These are phyloP conservation scores for Colletotrichum euphorbiae DNA, from an alignment of 2,329 filamentous ascomycete genomes.

Conservation along the genomic window DNA sequence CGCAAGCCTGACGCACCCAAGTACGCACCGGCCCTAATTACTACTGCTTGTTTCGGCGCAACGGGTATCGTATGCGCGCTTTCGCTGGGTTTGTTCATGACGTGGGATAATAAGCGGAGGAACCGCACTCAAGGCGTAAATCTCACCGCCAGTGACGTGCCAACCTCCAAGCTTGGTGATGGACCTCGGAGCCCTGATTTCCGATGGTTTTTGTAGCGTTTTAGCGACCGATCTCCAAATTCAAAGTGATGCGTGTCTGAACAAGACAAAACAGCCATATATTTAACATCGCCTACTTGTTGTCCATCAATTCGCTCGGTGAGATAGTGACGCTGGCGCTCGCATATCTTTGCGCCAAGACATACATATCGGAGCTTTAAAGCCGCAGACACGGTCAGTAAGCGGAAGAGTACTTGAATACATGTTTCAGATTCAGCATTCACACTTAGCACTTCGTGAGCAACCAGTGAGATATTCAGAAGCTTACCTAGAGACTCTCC, in stretches of 20 bases:
- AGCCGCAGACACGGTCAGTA: not conserved
- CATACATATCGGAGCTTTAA: not conserved
- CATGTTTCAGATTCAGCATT: no score
- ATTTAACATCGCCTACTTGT: no score
- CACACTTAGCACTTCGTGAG: no score
- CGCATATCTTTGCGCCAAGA: no score
- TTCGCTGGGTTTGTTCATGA: slow-evolving; percentile 58
- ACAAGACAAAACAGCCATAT: no score
- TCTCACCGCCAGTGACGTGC: slow-evolving; percentile 58
- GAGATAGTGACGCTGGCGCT: no score
- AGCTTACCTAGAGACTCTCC: no score
- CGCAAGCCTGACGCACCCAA: slow-evolving; percentile 71
- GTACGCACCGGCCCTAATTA: slow-evolving; percentile 74
- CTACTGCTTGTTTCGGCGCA: slow-evolving; percentile 73
- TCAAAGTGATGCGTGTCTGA: not conserved
- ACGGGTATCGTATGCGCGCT: slow-evolving; percentile 58
- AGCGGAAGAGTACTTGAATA: no score
- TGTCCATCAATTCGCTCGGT: no score
- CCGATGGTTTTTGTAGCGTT: slow-evolving; percentile 59
- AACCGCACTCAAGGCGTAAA: slow-evolving; percentile 65
- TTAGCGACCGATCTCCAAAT: not conserved
- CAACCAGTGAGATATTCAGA: no score
- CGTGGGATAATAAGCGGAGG: slow-evolving; percentile 63
- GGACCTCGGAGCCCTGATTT: slow-evolving; percentile 61
- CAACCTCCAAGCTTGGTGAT: slow-evolving; percentile 61